A percentile compares a stretch with the other conserved stretches of the same genome.
Conservation (phyloP, 2,329 filamentous ascomycete genomes). For the Sporothrix pallida region DNA sequence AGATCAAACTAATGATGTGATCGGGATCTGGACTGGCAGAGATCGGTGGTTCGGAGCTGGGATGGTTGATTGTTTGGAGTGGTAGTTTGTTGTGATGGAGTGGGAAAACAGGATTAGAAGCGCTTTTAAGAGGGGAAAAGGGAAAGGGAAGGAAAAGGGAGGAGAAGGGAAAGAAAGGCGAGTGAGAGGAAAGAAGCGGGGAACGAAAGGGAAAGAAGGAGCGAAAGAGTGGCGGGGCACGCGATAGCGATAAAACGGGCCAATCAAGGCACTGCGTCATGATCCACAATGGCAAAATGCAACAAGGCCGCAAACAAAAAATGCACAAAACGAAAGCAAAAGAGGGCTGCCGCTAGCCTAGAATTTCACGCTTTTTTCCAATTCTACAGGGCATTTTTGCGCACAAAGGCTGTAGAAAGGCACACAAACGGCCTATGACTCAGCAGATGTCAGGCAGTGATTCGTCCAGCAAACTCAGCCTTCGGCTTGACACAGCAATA, state of each 20-base stretch:
- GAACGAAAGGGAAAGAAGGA: slow-evolving; percentile 28
- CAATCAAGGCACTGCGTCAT: slow-evolving; percentile 27
- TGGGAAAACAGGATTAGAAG: slow-evolving; percentile 28
- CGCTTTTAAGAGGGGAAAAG: slow-evolving; percentile 26
- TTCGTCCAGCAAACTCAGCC: background rate
- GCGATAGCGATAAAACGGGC: slow-evolving; percentile 23
- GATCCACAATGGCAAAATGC: slow-evolving; percentile 34
- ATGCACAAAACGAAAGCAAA: background rate
- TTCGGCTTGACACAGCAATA: too few relatives aligned
- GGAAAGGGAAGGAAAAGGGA: slow-evolving; percentile 30
- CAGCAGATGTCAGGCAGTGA: slow-evolving; percentile 12
- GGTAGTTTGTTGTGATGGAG: slow-evolving; percentile 13
- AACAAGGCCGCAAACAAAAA: slow-evolving; percentile 21
- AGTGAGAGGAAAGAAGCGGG: slow-evolving; percentile 30
- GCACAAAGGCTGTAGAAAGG: slow-evolving; percentile 4
- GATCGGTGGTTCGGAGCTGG: slow-evolving; percentile 13
- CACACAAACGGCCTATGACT: slow-evolving; percentile 1
- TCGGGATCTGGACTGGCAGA: slow-evolving; percentile 5
- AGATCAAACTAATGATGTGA: slow-evolving; percentile 20
- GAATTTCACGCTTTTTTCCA: too few relatives aligned
- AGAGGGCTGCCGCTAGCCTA: slow-evolving; percentile 20
- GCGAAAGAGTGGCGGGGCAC: slow-evolving; percentile 38
- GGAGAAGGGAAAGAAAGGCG: slow-evolving; percentile 29
- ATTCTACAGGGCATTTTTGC: slow-evolving; percentile 11
- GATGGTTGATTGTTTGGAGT: slow-evolving; percentile 24